Percentiles rank a stretch among this genome's conserved stretches.
Conservation (phyloP, 257 asterid genomes). For the Anisodus acutangulus region DNA sequence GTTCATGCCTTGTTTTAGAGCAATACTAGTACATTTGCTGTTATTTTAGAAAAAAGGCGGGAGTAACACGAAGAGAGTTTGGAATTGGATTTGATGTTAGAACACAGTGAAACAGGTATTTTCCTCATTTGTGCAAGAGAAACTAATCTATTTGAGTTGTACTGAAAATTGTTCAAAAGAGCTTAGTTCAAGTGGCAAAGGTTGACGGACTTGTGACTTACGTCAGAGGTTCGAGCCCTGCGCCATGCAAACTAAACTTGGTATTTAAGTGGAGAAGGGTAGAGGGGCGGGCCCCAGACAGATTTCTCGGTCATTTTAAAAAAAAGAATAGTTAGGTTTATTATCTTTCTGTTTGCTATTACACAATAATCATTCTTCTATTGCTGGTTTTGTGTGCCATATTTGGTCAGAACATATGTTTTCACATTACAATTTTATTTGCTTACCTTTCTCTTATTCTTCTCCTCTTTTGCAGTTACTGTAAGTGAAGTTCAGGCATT, state of each 20-base stretch:
- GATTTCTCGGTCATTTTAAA: no score
- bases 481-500: conserved; percentile 99
- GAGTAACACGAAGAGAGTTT: background rate
- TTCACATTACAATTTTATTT: background rate
- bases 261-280: background rate
- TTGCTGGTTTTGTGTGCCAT: background rate
- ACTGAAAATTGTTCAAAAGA: background rate
- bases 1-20: background rate
- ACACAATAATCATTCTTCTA: background rate
- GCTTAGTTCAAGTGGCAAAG: background rate
- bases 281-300: background rate
- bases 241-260: background rate
- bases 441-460: background rate
- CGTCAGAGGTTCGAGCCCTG: background rate
- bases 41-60: background rate
- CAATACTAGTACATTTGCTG: background rate
- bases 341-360: background rate
- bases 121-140: background rate
- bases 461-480: conserved; percentile 64
- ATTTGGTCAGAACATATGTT: background rate
- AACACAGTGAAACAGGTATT: background rate
- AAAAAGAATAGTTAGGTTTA: background rate
- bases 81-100: background rate
- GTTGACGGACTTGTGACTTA: background rate
- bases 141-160: background rate